Evolutionary conservation across 345 rosid genomes (phyloP).

Genomic region (Populus euphratica): DNA sequence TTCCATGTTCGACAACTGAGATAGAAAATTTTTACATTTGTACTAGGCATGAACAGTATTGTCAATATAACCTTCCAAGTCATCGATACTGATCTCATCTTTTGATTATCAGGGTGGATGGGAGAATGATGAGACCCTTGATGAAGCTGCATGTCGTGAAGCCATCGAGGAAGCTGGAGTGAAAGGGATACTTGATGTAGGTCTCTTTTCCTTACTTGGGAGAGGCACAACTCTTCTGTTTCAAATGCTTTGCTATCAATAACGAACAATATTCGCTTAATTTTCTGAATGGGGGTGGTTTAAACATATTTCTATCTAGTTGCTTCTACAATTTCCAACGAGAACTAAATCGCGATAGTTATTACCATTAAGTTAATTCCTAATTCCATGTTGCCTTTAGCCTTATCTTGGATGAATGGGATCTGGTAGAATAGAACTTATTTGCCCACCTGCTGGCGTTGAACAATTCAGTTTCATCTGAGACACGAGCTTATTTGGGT

Average conservation of each 20-base stretch:
- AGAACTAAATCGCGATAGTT: not conserved
- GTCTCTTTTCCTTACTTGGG: constrained; percentile 5
- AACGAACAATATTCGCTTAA: not conserved
- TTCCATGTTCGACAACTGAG: not conserved
- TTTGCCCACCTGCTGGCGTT: not conserved
- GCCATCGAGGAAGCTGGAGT: constrained; percentile 97
- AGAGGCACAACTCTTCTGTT: not conserved
- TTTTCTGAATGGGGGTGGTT: not conserved
- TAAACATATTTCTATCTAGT: not conserved
- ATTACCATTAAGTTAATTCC: not conserved
- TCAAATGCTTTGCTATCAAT: not conserved
- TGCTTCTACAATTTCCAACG: not conserved
- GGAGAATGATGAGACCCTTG: constrained; percentile 89
- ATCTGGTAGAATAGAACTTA: not conserved
- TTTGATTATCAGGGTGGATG: constrained; percentile 71
- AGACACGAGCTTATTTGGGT: not conserved
- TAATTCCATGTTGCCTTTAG: not conserved
- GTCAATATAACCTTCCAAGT: not conserved
- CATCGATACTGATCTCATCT: not conserved
- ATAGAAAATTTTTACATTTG: not conserved
- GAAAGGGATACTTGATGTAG: constrained; percentile 65
- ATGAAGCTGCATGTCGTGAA: constrained; percentile 88
- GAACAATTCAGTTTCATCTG: not conserved
- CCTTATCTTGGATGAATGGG: not conserved
- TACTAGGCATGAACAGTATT: not conserved